phyloP scores from a whole-genome alignment of 257 asterid species.

The Przewalskia tangutica region DNA sequence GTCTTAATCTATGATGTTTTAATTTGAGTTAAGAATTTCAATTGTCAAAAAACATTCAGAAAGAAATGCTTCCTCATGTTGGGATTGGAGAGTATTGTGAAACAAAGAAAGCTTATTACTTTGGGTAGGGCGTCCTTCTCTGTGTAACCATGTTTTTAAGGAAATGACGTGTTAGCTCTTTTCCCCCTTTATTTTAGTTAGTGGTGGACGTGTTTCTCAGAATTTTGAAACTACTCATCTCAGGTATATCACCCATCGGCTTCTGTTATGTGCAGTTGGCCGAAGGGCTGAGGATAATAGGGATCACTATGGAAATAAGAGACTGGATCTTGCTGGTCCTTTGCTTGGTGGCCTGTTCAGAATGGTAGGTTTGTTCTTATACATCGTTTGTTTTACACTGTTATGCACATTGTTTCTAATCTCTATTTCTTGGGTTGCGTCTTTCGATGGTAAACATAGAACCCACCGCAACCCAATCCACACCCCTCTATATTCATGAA shows the following conservation, averaged over 20 bases:
- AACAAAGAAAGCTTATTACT: constrained; percentile 92
- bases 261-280: constrained; percentile 84
- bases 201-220: constrained; percentile 10
- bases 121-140: constrained; percentile 46
- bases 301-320: constrained; percentile 96
- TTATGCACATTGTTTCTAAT: not conserved
- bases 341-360: constrained; percentile 91
- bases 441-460: constrained; percentile 5
- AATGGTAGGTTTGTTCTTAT: constrained; percentile 46
- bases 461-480: not conserved
- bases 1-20: too few relatives aligned
- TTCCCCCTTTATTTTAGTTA: not conserved
- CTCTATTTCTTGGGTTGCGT: not conserved
- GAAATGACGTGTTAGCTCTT: not conserved
- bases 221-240: not conserved
- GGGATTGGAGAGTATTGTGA: constrained; percentile 90
- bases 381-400: not conserved
- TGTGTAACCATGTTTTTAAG: not conserved
- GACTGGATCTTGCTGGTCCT: constrained; percentile 99
- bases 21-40: too few relatives aligned
- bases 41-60: too few relatives aligned
- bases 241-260: constrained; percentile 91
- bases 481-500: not conserved
- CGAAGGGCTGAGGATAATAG: constrained; percentile 93
- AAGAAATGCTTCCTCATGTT: constrained; percentile 99